Evolutionary conservation across 2,329 filamentous ascomycete genomes (phyloP).

Genomic region (Sporothrix pallida): DNA sequence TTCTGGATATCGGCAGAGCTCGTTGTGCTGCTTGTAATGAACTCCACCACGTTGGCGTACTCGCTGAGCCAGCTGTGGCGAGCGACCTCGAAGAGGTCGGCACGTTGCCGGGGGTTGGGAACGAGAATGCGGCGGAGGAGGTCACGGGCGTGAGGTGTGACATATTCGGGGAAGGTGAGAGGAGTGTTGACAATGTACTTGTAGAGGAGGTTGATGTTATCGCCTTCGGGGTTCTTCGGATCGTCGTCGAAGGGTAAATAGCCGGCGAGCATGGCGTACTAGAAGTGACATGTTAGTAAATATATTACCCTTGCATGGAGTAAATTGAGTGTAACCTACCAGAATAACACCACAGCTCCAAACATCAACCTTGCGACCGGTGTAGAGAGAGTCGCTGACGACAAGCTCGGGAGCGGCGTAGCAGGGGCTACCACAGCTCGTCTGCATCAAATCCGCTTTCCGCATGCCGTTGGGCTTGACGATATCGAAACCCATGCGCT

Average conservation of each 20-base stretch:
- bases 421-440: slow-evolving; percentile 96
- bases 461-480: slow-evolving; percentile 75
- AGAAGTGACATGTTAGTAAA: slow-evolving; percentile 24
- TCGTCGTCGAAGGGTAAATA: slow-evolving; percentile 98
- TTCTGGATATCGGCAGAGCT: slow-evolving; percentile 84
- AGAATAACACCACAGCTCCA: slow-evolving; percentile 99
- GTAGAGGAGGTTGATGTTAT: slow-evolving; percentile 98
- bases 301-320: too few species aligned
- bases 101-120: slow-evolving; percentile 90
- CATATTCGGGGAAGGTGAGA: slow-evolving; percentile 97
- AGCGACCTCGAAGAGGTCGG: slow-evolving; percentile 95
- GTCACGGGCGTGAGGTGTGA: slow-evolving; percentile 94
- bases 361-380: slow-evolving; percentile 95
- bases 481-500: slow-evolving; percentile 82
- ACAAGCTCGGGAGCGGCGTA: slow-evolving; percentile 97
- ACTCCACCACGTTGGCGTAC: slow-evolving; percentile 93
- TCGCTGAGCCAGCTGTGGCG: slow-evolving; percentile 98
- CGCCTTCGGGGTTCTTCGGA: slow-evolving; percentile 95
- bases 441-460: slow-evolving; percentile 96
- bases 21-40: slow-evolving; percentile 95
- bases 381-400: slow-evolving; percentile 96
- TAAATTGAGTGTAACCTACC: slow-evolving; percentile 60
- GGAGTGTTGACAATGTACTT: slow-evolving; percentile 99
- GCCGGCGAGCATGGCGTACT: slow-evolving; percentile 99
- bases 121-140: slow-evolving; percentile 91